These are phyloP conservation scores for Eucalyptus coolabah DNA, from an alignment of 345 rosid species.

Conservation along the genomic window DNA sequence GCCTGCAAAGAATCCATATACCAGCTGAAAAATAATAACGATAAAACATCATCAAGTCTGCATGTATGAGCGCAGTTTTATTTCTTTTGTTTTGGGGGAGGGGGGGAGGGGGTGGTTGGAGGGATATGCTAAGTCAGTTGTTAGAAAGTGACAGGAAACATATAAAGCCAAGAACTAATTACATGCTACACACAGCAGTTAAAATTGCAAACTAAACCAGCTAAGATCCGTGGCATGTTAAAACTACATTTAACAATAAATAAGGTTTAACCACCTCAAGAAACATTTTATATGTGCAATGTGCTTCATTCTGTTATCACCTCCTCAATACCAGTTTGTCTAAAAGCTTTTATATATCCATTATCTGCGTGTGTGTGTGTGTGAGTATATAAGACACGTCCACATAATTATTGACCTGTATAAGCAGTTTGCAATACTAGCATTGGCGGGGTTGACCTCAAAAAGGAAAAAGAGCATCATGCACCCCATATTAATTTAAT, in stretches of 20 bases:
- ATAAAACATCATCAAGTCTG: not conserved
- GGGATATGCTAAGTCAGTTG: not conserved
- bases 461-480: not conserved
- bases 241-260: not conserved
- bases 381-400: not conserved
- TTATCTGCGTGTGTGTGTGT: not conserved
- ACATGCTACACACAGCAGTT: not conserved
- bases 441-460: not conserved
- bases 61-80: not conserved
- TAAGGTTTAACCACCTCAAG: not conserved
- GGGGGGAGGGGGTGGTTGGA: not conserved
- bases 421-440: not conserved
- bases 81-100: not conserved
- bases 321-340: not conserved
- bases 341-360: not conserved
- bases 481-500: not conserved
- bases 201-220: not conserved
- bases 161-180: not conserved
- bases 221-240: not conserved
- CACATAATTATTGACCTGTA: not conserved
- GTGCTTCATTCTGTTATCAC: not conserved
- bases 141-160: not conserved
- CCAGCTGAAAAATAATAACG: not conserved
- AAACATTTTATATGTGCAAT: not conserved
- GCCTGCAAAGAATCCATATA: conserved; percentile 28